Base-by-base conservation (phyloP, 306 rosid species). In the Trifolium pratense region DNA sequence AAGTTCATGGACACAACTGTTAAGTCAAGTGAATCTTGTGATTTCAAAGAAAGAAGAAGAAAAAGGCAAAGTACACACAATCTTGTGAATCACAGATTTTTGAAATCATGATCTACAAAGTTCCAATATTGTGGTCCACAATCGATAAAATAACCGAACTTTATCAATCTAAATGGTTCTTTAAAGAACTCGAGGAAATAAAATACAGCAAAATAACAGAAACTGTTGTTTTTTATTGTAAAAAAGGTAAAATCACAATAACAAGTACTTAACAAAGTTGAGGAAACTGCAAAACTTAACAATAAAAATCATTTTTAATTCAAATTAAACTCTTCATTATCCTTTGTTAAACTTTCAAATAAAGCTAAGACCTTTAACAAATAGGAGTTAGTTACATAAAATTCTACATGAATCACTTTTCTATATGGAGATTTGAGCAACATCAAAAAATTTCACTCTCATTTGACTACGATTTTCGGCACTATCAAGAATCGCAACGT, bases 61-160 rank as follows among this genome's bases (percentile, higher is more conserved):
- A 65, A 45, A 66, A 49, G 46, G 48, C 11, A 80, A 77, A 74
- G 73, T 55, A 25, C 77, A 70, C 86, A 75, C 72, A 78, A 85
- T 77, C 96, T 73, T 87, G 89, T 91, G 99, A 89, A 80, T 88
- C 99, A 94, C 91, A 85, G 97, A 87, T 57, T 75, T 82, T 55
- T 73, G 9, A 78, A 79, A 65, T 78, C 66, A 45, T 43, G 83
- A 82, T 82, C 87, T 70, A 75, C 82, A 71, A 84, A 81, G 83
- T 73, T 75, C 57, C 70, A 70, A 80, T 76, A 77, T 17, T 73
- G 78, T 40, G 18, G 46, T 73, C 63, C 80, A 80, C 53, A 70
- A 59, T 75, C 13, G 72, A 68, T 61, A 34, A 64, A 55, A 73
- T 51, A 11, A 74, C 55, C 46, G 40, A 70, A 68, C 16, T 14